Evolutionary conservation across 140 eudicot genomes (phyloP).

Genomic region (Senecio squalidus): DNA sequence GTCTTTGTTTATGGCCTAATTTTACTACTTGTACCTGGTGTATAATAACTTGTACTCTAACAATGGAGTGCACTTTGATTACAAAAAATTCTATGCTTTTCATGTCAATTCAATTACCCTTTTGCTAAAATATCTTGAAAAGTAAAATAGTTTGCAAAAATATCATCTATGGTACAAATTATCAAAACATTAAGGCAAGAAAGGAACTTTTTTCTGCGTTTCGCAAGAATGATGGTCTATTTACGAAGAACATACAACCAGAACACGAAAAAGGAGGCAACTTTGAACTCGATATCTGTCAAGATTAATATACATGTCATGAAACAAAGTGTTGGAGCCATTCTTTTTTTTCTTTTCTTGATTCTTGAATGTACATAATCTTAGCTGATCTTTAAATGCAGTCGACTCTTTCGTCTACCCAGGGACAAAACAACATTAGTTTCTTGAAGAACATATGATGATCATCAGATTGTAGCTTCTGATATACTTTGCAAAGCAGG

Average conservation of each 20-base stretch:
- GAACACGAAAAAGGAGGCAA: background rate
- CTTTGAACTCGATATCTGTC: constrained; percentile 13
- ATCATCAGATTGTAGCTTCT: constrained; percentile 41
- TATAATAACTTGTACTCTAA: constrained; percentile 4
- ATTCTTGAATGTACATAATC: background rate
- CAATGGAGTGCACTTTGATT: background rate
- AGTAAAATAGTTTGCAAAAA: background rate
- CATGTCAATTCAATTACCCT: background rate
- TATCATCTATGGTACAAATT: background rate
- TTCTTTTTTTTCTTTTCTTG: constrained; percentile 1
- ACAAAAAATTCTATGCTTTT: background rate
- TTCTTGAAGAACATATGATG: background rate
- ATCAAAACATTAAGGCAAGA: background rate
- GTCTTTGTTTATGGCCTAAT: constrained; percentile 15
- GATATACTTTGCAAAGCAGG: constrained; percentile 85
- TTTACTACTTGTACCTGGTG: constrained; percentile 6
- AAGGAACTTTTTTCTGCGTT: too few relatives aligned
- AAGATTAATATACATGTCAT: constrained; percentile 19
- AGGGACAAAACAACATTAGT: background rate
- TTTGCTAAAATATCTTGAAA: background rate
- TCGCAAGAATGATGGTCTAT: too few relatives aligned
- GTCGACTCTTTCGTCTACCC: background rate
- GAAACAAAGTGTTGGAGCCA: constrained; percentile 16
- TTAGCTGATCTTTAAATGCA: background rate
- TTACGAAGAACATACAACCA: background rate